Conservation (phyloP, 139 green algal species). For the Chlorella ohadii region DNA sequence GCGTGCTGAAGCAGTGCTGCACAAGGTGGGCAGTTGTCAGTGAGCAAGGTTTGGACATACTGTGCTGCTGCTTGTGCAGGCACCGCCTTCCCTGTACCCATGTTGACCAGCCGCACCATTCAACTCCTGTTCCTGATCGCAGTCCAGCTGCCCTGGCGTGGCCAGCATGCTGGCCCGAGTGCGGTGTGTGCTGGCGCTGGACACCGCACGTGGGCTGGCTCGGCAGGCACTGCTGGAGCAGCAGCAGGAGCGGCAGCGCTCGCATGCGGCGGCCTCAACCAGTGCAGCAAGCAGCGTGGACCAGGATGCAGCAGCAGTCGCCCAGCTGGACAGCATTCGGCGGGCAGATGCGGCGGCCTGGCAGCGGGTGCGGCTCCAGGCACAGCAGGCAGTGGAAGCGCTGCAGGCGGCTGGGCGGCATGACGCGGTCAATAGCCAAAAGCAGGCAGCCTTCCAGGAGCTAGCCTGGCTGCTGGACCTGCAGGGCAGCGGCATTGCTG, state of each 20-base stretch:
- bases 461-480: slow-evolving; percentile 13
- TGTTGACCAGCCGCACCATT: too few relatives aligned
- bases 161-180: not conserved
- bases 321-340: not conserved
- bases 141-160: not conserved
- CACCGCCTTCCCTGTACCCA: too few relatives aligned
- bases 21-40: not conserved
- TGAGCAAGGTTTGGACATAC: too few relatives aligned
- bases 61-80: not conserved
- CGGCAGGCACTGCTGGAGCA: slow-evolving; percentile 14
- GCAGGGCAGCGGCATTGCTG: not conserved
- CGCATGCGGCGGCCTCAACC: slow-evolving; percentile 22
- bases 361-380: slow-evolving; percentile 2
- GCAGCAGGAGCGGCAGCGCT: slow-evolving; percentile 34
- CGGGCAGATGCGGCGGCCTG: not conserved
- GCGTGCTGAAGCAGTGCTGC: not conserved
- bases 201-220: not conserved
- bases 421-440: not conserved
- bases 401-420: not conserved
- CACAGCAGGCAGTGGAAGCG: not conserved
- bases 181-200: not conserved
- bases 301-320: not conserved
- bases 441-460: not conserved
- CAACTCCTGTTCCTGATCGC: not conserved
- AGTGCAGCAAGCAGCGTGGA: slow-evolving; percentile 6